Base-by-base conservation (phyloP, 2,329 filamentous ascomycete genomes). In the Niveomyces coronatus region DNA sequence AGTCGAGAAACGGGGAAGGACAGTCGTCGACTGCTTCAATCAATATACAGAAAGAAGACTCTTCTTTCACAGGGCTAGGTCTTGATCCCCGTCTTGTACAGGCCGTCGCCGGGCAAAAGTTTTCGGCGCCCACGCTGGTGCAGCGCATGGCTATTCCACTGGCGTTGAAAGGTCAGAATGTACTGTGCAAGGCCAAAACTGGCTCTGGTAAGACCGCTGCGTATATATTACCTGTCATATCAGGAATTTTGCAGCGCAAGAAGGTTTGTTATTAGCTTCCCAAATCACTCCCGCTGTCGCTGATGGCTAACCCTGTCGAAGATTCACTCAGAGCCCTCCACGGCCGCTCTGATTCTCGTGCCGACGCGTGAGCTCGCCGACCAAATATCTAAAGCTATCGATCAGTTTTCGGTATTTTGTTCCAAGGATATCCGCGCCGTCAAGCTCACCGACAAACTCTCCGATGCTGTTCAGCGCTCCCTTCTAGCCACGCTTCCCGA, bases 181-280 rank as follows among this genome's bases (percentile, higher is more conserved):
- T 98, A 33, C 68, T 96, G 27, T 88, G 87, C 39, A 87, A 89
- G 54, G 86, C 89, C 26, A 93, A 89, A 60, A 96, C 91, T 5
- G 91, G 91, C 10, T 94, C 88, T 4, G 91, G 91, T 49, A 98
- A 98, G 70, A 98, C 91, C 9, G 86, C 86, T n/a, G 89, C 91
- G 35, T 96, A 96, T 56, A 67, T 94, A 6, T 70, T 98, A 29
- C 91, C 91, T 2, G 72, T 94, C n/a, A 63, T 98, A 13, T 83
- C 94, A 49, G 74, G 76, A 24, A 84, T 94, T 44, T 64, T 98
- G 40, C 84, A 82, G 55, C 76, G 76, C 47, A 94, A 94, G 62
- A 46, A 10, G 19, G 9, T 20, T 24, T 17, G 23, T 8, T 11
- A 15, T 5, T 8, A 13, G 10, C 5, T 14, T 9, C 4, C n/a